Conservation (phyloP, 2,329 filamentous ascomycete species). For the Colletotrichum australisinense region DNA sequence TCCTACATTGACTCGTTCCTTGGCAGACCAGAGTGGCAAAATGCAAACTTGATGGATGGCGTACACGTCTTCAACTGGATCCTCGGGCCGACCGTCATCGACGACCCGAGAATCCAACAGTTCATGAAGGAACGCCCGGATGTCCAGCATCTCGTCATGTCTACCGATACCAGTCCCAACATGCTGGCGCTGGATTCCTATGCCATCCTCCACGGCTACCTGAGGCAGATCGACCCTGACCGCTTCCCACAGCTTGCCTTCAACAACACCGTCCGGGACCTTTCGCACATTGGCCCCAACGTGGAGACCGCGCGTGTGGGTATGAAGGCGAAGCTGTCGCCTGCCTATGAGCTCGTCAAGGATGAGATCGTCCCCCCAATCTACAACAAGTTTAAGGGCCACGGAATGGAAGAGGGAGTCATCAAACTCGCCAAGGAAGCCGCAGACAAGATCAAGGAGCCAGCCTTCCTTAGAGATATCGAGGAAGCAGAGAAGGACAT, state of each 20-base stretch:
- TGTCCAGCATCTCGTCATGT: conserved; percentile 82
- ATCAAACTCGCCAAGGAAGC: conserved; percentile 64
- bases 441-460: conserved; percentile 51
- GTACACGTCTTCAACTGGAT: conserved; percentile 84
- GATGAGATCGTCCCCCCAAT: conserved; percentile 56
- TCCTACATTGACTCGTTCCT: conserved; percentile 79
- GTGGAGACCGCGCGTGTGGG: conserved; percentile 57
- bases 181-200: conserved; percentile 76
- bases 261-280: conserved; percentile 60
- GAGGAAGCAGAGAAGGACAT: conserved; percentile 70
- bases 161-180: conserved; percentile 80
- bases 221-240: conserved; percentile 78
- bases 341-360: conserved; percentile 57
- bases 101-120: conserved; percentile 70
- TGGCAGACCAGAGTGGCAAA: conserved; percentile 77
- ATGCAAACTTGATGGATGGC: conserved; percentile 72
- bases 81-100: conserved; percentile 74
- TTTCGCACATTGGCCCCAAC: conserved; percentile 34
- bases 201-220: conserved; percentile 73
- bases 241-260: conserved; percentile 79
- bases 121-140: conserved; percentile 75
- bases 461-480: conserved; percentile 61
- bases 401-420: conserved; percentile 55
- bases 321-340: conserved; percentile 58
- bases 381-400: conserved; percentile 46